Base-by-base conservation (phyloP, 306 rosid species). In the Arachis hypogaea region DNA sequence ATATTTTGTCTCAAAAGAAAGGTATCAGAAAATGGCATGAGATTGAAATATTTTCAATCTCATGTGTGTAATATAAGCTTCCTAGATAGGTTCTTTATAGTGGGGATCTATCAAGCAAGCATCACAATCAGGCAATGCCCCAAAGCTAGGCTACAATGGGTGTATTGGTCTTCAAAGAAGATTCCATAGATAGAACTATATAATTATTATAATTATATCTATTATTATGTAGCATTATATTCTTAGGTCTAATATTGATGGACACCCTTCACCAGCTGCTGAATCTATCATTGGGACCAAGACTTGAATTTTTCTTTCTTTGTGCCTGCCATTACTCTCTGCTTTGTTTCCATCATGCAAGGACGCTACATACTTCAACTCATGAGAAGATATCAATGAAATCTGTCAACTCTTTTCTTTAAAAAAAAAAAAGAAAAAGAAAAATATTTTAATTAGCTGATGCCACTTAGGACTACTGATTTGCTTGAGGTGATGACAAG, bases 271-370 rank as follows among this genome's bases (percentile, higher is more conserved):
- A 79, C 85, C 80, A 59, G 70, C 77, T 74, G 72, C 63, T 75
- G 30, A 73, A 56, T 78, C 58, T 77, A 76, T 85, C 68, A 82
- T 81, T 77, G 82, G 65, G 30, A 72, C 61, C 9, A 56, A 72
- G 81, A 71, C 81, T 57, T 63, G 45, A 60, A 29, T 69, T 64
- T 46, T 72, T 83, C 52, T 61, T n/a, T 52, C 54, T 50, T 14
- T 80, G 5, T 77, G 82, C 82, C 82, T 83, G 79, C 80, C 78
- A 83, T 77, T 61, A 69, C 68, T 51, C 77, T 44, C 52, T 70
- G 51, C 55, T 73, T 73, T 73, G 82, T 67, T 76, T n/a, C 63
- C 73, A 80, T 75, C 57, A 63, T 2, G 58, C 29, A 52, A 14
- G 11, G 63, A 66, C 73, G 56, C 74, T 33, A 33, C 38, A 33